A percentile compares a stretch with the other conserved stretches of the same genome.
phyloP scores from a whole-genome alignment of 176 grass and related monocot species.

The Carex cristatella region DNA sequence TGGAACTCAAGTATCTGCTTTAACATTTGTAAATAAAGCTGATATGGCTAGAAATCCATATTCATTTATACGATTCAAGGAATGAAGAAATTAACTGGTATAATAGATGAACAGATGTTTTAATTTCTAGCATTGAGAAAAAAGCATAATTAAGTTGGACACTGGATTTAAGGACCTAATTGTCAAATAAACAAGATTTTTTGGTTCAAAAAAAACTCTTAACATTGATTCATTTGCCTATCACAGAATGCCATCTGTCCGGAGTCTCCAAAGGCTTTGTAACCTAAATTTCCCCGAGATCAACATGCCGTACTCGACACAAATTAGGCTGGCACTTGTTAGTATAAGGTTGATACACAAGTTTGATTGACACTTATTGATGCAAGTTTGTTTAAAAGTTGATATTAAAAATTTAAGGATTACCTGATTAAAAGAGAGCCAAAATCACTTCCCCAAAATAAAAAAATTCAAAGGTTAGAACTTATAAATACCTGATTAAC shows the following conservation, averaged over 20 bases:
- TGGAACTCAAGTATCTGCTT: not conserved
- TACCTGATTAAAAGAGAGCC: not conserved
- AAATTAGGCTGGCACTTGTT: not conserved
- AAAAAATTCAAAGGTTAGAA: not conserved
- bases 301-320: not conserved
- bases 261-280: not conserved
- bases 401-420: not conserved
- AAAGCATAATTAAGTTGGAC: not conserved
- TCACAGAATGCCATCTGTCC: not conserved
- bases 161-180: not conserved
- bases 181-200: not conserved
- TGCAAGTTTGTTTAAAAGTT: not conserved
- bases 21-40: not conserved
- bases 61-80: not conserved
- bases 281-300: not conserved
- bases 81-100: not conserved
- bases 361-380: not conserved
- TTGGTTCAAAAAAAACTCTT: not conserved
- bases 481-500: slow-evolving; percentile 67
- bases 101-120: not conserved
- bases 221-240: not conserved
- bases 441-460: not conserved
- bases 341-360: not conserved
- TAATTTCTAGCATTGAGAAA: not conserved
- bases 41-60: not conserved